Evolutionary conservation across 2,329 filamentous ascomycete species (phyloP).

Genomic region (Colletotrichum sp.): DNA sequence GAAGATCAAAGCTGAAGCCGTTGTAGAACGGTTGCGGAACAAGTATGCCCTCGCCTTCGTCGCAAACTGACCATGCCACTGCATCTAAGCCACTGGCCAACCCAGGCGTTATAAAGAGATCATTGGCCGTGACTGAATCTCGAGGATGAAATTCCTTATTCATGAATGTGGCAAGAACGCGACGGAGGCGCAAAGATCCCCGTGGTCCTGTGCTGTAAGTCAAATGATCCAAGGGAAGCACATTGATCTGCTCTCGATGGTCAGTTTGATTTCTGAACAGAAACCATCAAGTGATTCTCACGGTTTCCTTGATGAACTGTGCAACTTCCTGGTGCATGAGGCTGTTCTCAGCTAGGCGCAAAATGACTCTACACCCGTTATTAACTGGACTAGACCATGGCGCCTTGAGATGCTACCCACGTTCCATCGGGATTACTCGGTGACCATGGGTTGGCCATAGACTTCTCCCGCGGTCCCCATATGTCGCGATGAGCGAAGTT

Average conservation of each 20-base stretch:
- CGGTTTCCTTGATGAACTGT: conserved; percentile 16
- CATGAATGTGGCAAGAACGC: conserved; percentile 26
- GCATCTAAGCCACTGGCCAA: conserved; percentile 29
- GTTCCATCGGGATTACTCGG: conserved; percentile 23
- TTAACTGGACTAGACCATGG: background rate
- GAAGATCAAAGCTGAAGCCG: conserved; percentile 27
- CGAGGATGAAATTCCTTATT: conserved; percentile 23
- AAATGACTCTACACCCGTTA: conserved; percentile 15
- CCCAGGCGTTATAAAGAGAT: conserved; percentile 30
- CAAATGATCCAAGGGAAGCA: conserved; percentile 26
- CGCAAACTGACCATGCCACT: conserved; percentile 29
- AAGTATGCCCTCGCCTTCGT: conserved; percentile 32
- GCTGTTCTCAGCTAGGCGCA: conserved; percentile 27
- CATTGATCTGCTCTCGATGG: background rate
- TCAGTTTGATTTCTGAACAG: background rate
- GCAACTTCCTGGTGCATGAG: conserved; percentile 26
- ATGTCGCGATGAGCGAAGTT: conserved; percentile 19
- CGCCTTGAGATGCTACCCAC: background rate
- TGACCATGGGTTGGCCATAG: conserved; percentile 24
- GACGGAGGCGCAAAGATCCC: conserved; percentile 28
- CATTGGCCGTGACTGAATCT: conserved; percentile 18
- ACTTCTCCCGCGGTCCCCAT: conserved; percentile 25
- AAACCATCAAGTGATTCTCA: background rate
- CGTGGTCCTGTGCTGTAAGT: conserved; percentile 32
- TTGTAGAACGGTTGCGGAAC: conserved; percentile 32